Percentiles rank a stretch among this genome's conserved stretches.
These are phyloP conservation scores for Sisymbrium irio DNA, from an alignment of 345 rosid genomes.

Conservation along the genomic window DNA sequence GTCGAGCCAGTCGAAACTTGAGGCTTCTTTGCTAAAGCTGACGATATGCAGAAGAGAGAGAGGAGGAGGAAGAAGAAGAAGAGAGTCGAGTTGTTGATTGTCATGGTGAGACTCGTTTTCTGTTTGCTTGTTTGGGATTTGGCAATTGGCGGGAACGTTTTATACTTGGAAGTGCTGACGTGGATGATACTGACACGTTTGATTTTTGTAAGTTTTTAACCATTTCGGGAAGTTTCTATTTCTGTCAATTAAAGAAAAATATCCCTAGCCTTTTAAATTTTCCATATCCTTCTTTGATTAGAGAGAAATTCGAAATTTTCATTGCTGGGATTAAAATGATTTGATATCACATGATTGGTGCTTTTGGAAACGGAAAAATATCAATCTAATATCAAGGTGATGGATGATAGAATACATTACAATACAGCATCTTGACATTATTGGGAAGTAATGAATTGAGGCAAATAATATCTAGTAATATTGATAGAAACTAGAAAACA, in stretches of 20 bases:
- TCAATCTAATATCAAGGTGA: neutral
- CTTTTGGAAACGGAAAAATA: neutral
- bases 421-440: neutral
- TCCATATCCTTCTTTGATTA: no score
- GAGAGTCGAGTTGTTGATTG: conserved; percentile 18
- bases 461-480: neutral
- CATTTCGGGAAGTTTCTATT: neutral
- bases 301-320: no score
- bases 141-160: conserved; percentile 35
- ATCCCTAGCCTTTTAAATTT: neutral
- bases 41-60: conserved; percentile 23
- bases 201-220: neutral
- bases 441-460: neutral
- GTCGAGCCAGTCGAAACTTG: conserved; percentile 30
- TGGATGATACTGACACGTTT: conserved; percentile 34
- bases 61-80: conserved; percentile 12
- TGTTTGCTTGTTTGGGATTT: neutral
- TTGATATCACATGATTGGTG: neutral
- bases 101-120: neutral
- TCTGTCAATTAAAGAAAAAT: neutral
- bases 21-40: conserved; percentile 26
- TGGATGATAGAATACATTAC: neutral
- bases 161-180: conserved; percentile 19
- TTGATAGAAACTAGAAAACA: neutral
- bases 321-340: neutral